These are phyloP conservation scores for Parachaetomium inaequale DNA, from an alignment of 495 filamentous ascomycete species.

Conservation along the genomic window DNA sequence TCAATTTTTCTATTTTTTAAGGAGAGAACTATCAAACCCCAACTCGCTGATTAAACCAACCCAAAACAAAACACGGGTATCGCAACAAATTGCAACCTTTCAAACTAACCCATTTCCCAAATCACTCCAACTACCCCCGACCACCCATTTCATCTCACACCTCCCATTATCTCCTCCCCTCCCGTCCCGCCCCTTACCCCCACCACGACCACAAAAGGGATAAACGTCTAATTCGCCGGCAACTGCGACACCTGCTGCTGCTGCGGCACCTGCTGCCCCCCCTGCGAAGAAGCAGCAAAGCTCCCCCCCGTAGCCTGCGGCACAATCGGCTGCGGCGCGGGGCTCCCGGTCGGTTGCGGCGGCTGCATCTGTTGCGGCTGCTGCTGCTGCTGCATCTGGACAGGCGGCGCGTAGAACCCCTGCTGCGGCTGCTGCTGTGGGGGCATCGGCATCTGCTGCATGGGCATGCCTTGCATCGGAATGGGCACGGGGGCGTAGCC, in stretches of 20 bases:
- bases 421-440: neutral
- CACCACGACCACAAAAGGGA: too few species aligned
- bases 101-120: too few species aligned
- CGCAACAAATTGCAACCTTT: too few species aligned
- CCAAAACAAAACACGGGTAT: too few species aligned
- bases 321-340: neutral
- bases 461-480: neutral
- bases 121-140: too few species aligned
- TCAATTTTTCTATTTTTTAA: neutral
- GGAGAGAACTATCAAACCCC: neutral
- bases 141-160: too few species aligned
- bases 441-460: neutral
- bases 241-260: neutral
- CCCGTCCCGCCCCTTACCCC: too few species aligned
- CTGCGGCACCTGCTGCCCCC: neutral
- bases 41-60: neutral
- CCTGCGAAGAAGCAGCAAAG: neutral
- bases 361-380: neutral
- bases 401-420: neutral
- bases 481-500: neutral
- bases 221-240: neutral
- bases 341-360: too few species aligned
- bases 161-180: too few species aligned
- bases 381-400: neutral
- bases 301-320: neutral